Evolutionary conservation across 2,329 filamentous ascomycete genomes (phyloP).

Genomic region (Epichloe brachyelytri): DNA sequence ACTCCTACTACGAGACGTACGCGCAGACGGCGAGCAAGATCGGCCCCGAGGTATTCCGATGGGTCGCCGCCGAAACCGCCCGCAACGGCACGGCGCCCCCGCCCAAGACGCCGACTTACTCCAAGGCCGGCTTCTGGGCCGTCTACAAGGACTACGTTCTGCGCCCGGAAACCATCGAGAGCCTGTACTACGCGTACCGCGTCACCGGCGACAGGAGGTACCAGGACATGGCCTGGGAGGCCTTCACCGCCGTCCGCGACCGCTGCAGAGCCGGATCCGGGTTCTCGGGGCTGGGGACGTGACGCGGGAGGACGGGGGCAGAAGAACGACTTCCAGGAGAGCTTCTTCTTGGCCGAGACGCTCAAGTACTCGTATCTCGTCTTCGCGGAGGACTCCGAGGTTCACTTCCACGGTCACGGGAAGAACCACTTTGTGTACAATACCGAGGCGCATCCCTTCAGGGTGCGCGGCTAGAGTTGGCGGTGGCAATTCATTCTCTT

Average conservation of each 20-base stretch:
- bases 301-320: slow-evolving; percentile 47
- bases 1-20: slow-evolving; percentile 66
- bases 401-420: slow-evolving; percentile 36
- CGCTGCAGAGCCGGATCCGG: slow-evolving; percentile 52
- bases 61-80: slow-evolving; percentile 30
- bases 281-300: slow-evolving; percentile 57
- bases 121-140: slow-evolving; percentile 28
- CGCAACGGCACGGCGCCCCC: slow-evolving; percentile 25
- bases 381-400: slow-evolving; percentile 43
- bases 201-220: slow-evolving; percentile 63
- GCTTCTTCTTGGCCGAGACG: slow-evolving; percentile 79
- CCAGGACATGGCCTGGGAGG: slow-evolving; percentile 75
- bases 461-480: slow-evolving; percentile 6
- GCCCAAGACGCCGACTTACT: slow-evolving; percentile 55
- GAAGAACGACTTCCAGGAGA: slow-evolving; percentile 63
- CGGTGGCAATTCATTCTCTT: not conserved
- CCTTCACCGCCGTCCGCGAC: slow-evolving; percentile 53
- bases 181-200: slow-evolving; percentile 76
- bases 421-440: slow-evolving; percentile 36
- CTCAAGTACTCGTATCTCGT: slow-evolving; percentile 75
- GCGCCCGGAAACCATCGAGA: slow-evolving; percentile 72
- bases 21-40: slow-evolving; percentile 55
- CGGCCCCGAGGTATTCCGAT: slow-evolving; percentile 60
- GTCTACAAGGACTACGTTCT: slow-evolving; percentile 43
- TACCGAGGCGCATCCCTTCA: slow-evolving; percentile 35